These are phyloP conservation scores for Rhizopus stolonifer DNA, from an alignment of 371 early-diverging fungal genomes.

Conservation along the genomic window DNA sequence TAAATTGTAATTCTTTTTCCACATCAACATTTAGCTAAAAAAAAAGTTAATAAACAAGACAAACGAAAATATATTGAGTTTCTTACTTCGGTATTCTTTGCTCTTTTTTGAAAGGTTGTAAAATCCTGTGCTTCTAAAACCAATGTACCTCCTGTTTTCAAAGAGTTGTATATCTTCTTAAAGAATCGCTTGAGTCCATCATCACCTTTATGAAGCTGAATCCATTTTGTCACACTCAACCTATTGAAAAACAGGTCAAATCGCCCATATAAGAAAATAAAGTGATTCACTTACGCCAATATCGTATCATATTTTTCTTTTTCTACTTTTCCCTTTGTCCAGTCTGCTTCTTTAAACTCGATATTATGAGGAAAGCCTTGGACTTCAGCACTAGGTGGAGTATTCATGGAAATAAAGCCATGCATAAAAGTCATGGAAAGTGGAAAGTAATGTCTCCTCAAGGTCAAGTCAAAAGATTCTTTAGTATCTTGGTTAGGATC, in stretches of 20 bases:
- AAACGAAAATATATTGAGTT: neutral
- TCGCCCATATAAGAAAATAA: neutral
- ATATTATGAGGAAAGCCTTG: conserved; percentile 66
- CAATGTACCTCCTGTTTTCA: conserved; percentile 64
- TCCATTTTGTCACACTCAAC: conserved; percentile 79
- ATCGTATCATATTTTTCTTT: conserved; percentile 47
- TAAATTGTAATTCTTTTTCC: conserved; percentile 27
- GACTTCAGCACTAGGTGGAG: conserved; percentile 21
- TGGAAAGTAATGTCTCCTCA: conserved; percentile 62
- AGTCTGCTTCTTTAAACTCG: conserved; percentile 45
- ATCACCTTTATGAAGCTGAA: conserved; percentile 81
- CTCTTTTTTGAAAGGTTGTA: conserved; percentile 52
- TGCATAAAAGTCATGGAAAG: conserved; percentile 53
- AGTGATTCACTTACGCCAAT: conserved; percentile 46
- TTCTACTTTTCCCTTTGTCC: conserved; percentile 25
- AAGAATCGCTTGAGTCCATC: conserved; percentile 73
- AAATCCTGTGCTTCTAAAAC: conserved; percentile 76
- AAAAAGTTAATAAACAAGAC: neutral
- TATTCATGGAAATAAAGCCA: conserved; percentile 48
- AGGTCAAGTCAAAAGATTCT: conserved; percentile 22
- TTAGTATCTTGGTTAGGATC: conserved; percentile 20
- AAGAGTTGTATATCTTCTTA: conserved; percentile 52
- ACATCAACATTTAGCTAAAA: conserved; percentile 18
- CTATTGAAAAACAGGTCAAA: conserved; percentile 17
- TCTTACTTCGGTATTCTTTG: conserved; percentile 32